Conservation (phyloP, 1,284 basidiomycete species). For the Cutaneotrichosporon sp. region DNA sequence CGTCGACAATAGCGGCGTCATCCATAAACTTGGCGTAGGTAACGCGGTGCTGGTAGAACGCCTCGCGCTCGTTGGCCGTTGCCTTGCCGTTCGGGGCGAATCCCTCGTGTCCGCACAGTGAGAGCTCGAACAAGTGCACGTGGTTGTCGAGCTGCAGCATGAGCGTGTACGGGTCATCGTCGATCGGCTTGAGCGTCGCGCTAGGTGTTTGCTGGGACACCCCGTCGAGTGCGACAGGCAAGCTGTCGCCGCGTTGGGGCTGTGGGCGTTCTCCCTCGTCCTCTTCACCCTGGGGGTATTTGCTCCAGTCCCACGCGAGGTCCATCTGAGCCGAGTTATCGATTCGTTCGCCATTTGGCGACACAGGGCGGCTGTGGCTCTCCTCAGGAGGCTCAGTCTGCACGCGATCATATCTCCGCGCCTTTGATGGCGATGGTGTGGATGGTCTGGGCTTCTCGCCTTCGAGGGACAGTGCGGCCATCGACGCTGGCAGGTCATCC, state of each 20-base stretch:
- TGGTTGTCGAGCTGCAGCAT: slow-evolving; percentile 46
- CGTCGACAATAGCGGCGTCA: slow-evolving; percentile 51
- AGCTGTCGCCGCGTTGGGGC: slow-evolving; percentile 9
- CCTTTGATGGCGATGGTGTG: slow-evolving; percentile 3
- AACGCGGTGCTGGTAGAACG: slow-evolving; percentile 50
- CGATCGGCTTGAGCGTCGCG: slow-evolving; percentile 45
- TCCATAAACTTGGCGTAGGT: slow-evolving; percentile 53
- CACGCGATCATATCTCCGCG: slow-evolving; percentile 7
- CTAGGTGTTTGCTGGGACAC: neutral
- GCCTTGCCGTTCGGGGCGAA: slow-evolving; percentile 30
- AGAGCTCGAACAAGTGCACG: slow-evolving; percentile 53
- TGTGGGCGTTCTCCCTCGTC: slow-evolving; percentile 1
- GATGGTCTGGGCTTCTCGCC: neutral
- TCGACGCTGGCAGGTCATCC: slow-evolving; percentile 7
- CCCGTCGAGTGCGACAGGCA: slow-evolving; percentile 2
- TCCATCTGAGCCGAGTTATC: slow-evolving; percentile 25
- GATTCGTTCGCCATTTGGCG: slow-evolving; percentile 7
- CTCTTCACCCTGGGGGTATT: slow-evolving; percentile 7
- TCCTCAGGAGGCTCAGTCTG: slow-evolving; percentile 17
- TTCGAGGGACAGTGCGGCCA: slow-evolving; percentile 16
- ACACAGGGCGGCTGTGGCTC: slow-evolving; percentile 11
- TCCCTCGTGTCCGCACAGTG: slow-evolving; percentile 42
- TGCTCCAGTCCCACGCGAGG: slow-evolving; percentile 47
- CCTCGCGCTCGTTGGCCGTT: slow-evolving; percentile 29
- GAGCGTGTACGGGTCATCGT: slow-evolving; percentile 51